Conservation (phyloP, 306 rosid genomes). For the Crotalaria pallida region DNA sequence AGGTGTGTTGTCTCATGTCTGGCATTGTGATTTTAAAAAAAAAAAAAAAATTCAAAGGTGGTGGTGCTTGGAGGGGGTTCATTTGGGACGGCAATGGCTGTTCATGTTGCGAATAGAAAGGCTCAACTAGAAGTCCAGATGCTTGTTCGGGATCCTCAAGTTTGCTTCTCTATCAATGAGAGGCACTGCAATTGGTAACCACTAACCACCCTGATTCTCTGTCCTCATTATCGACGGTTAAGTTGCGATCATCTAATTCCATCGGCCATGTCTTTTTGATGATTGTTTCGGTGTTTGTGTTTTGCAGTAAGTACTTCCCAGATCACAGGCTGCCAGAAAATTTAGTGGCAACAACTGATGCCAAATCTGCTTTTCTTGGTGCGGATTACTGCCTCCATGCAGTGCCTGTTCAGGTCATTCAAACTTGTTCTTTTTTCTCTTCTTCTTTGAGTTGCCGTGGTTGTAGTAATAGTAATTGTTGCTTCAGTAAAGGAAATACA, state of each 20-base stretch:
- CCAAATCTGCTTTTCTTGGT: constrained; percentile 61
- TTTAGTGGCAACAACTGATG: constrained; percentile 80
- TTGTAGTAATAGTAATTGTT: not conserved
- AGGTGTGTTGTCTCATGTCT: not conserved
- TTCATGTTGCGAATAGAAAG: constrained; percentile 81
- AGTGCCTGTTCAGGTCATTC: constrained; percentile 90
- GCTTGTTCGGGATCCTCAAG: constrained; percentile 81
- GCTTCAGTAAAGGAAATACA: not conserved
- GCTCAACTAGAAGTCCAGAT: constrained; percentile 70
- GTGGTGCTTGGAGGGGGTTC: constrained; percentile 98
- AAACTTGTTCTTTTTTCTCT: not conserved
- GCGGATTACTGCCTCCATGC: constrained; percentile 92
- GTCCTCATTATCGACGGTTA: not conserved
- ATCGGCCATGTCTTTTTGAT: not conserved
- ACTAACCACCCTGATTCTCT: not conserved
- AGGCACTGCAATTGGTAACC: constrained; percentile 57
- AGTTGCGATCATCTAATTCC: not conserved
- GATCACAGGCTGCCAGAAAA: constrained; percentile 67
- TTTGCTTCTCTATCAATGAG: constrained; percentile 71
- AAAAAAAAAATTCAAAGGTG: constrained; percentile 57
- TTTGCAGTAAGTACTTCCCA: constrained; percentile 79
- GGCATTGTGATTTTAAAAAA: not conserved
- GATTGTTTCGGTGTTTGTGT: not conserved
- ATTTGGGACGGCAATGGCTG: constrained; percentile 97
- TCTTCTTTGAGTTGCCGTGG: not conserved